Conservation (phyloP, 2,329 filamentous ascomycete species). For the Neonectria magnoliae region DNA sequence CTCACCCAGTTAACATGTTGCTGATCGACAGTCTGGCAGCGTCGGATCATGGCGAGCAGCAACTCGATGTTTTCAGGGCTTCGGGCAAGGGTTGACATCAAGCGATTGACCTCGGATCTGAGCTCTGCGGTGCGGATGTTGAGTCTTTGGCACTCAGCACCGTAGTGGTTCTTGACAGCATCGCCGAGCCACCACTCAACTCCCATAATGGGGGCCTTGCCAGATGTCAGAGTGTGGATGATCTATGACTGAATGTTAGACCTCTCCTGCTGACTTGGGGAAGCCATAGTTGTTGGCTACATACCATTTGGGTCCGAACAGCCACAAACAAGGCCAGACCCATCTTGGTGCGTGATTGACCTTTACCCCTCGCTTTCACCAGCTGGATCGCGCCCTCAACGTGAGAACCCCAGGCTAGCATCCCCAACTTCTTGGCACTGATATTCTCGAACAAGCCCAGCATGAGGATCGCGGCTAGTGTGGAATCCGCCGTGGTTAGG, state of each 20-base stretch:
- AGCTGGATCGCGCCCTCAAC: constrained; percentile 72
- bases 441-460: constrained; percentile 71
- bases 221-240: constrained; percentile 65
- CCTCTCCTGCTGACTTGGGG: neutral
- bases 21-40: constrained; percentile 62
- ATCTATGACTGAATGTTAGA: constrained; percentile 52
- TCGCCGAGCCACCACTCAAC: constrained; percentile 69
- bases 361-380: constrained; percentile 65
- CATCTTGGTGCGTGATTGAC: constrained; percentile 62
- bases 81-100: constrained; percentile 58
- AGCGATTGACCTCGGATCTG: constrained; percentile 62
- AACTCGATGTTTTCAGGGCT: constrained; percentile 61
- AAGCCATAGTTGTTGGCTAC: constrained; percentile 22
- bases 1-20: constrained; percentile 63
- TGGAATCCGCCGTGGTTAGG: constrained; percentile 63
- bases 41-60: constrained; percentile 62
- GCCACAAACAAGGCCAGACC: constrained; percentile 67
- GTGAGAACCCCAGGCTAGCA: constrained; percentile 70
- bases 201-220: constrained; percentile 63
- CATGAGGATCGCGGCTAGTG: constrained; percentile 67
- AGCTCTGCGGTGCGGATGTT: constrained; percentile 65
- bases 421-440: constrained; percentile 62
- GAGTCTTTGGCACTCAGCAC: constrained; percentile 60
- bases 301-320: constrained; percentile 69
- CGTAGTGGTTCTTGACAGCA: constrained; percentile 59